These are phyloP conservation scores for Nymphaea thermarum DNA, from an alignment of 164 flowering plant species.

Conservation along the genomic window DNA sequence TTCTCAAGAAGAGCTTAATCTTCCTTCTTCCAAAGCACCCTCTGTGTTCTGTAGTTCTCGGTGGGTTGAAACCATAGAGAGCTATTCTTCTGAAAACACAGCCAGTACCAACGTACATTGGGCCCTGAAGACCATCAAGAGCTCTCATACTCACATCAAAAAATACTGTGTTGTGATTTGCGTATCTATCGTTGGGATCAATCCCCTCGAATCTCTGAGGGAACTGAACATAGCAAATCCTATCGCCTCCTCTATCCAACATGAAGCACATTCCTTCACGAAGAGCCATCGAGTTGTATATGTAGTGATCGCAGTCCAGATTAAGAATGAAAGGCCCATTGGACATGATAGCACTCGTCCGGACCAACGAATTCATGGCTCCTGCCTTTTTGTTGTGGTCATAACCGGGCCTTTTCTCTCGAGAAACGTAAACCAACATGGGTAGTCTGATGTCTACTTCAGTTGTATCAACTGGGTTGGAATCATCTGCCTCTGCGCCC, in stretches of 20 bases:
- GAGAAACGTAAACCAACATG: constrained; percentile 83
- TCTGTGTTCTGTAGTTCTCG: constrained; percentile 70
- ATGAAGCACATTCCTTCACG: constrained; percentile 97
- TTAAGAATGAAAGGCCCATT: constrained; percentile 92
- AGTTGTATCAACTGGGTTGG: constrained; percentile 44
- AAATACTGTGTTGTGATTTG: constrained; percentile 88
- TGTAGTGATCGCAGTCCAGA: constrained; percentile 92
- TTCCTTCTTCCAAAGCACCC: constrained; percentile 74
- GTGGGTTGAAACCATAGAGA: constrained; percentile 83
- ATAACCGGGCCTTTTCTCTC: constrained; percentile 82
- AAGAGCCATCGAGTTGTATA: constrained; percentile 67
- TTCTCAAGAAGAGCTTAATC: constrained; percentile 31
- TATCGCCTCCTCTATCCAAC: constrained; percentile 89
- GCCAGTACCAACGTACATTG: constrained; percentile 96
- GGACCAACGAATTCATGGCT: constrained; percentile 88
- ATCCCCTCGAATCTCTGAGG: constrained; percentile 96
- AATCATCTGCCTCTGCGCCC: constrained; percentile 45
- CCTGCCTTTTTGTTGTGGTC: constrained; percentile 99
- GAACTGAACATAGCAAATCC: constrained; percentile 85
- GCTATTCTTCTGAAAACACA: constrained; percentile 84
- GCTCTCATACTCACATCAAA: constrained; percentile 89
- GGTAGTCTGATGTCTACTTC: constrained; percentile 76
- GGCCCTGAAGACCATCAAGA: constrained; percentile 89
- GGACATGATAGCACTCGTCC: constrained; percentile 84
- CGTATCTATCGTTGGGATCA: constrained; percentile 85